These are phyloP conservation scores for Diaporthe australafricana DNA, from an alignment of 2,329 filamentous ascomycete species.

Conservation along the genomic window DNA sequence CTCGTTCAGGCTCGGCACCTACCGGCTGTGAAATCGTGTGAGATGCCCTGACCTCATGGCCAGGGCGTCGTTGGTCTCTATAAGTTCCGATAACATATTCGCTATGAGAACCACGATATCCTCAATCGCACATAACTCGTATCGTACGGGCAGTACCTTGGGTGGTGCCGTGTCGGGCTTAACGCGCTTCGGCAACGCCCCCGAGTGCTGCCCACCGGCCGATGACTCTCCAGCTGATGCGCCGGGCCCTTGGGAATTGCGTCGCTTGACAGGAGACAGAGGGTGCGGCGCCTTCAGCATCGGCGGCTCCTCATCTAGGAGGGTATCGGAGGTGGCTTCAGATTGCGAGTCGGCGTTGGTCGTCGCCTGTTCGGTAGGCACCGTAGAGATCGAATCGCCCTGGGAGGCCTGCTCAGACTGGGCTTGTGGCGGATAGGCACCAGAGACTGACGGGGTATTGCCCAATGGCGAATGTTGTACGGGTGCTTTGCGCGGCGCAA, in stretches of 20 bases:
- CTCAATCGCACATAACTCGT: constrained; percentile 84
- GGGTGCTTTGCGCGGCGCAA: constrained; percentile 32
- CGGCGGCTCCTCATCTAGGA: constrained; percentile 42
- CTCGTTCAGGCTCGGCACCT: constrained; percentile 42
- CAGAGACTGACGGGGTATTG: constrained; percentile 23
- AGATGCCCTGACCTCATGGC: constrained; percentile 87
- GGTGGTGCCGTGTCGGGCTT: constrained; percentile 62
- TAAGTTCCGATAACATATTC: constrained; percentile 95
- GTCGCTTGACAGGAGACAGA: constrained; percentile 55
- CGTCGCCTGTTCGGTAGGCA: constrained; percentile 24
- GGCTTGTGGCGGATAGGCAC: constrained; percentile 26
- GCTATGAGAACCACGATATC: constrained; percentile 92
- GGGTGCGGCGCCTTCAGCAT: constrained; percentile 42
- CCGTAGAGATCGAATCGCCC: neutral
- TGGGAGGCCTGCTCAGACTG: constrained; percentile 4
- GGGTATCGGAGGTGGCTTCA: constrained; percentile 35
- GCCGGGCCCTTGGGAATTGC: constrained; percentile 55
- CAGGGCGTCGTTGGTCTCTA: constrained; percentile 89
- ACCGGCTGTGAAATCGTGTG: constrained; percentile 96
- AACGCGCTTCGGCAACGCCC: constrained; percentile 61
- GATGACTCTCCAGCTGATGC: constrained; percentile 34
- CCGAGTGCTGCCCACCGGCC: constrained; percentile 37
- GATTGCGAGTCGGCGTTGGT: constrained; percentile 29
- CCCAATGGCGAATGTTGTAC: constrained; percentile 3
- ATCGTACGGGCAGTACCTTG: constrained; percentile 76